These are phyloP conservation scores for Crithidia expoeki DNA, from an alignment of 208 protist species.

Conservation along the genomic window DNA sequence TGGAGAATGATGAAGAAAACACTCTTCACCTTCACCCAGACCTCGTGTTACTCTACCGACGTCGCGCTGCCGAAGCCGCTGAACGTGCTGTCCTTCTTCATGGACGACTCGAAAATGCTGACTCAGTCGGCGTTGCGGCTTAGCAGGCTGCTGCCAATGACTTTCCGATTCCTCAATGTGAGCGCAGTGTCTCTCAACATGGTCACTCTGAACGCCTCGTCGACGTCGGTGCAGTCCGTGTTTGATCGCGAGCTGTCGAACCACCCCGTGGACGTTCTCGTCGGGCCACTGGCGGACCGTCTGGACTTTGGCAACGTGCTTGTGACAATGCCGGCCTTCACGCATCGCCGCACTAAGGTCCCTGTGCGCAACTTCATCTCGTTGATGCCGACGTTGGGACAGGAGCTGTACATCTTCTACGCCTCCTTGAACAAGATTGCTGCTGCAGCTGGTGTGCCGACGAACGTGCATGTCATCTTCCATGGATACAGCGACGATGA, in stretches of 20 bases:
- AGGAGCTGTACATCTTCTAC: conserved; percentile 41
- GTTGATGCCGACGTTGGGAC: conserved; percentile 35
- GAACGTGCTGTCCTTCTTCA: no score
- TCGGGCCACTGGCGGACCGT: background rate
- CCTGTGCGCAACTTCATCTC: conserved; percentile 26
- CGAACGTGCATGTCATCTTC: conserved; percentile 7
- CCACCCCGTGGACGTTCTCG: conserved; percentile 17
- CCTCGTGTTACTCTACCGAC: conserved; percentile 2
- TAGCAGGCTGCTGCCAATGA: no score
- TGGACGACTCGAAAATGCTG: conserved; percentile 28
- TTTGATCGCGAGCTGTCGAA: conserved; percentile 11
- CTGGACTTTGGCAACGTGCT: conserved; percentile 2
- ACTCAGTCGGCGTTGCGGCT: no score
- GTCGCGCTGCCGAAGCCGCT: background rate
- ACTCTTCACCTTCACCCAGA: conserved; percentile 17
- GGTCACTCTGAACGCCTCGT: background rate
- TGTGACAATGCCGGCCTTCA: background rate
- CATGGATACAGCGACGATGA: conserved; percentile 5
- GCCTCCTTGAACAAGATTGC: background rate
- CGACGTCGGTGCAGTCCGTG: background rate
- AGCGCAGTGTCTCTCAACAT: background rate
- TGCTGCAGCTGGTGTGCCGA: background rate
- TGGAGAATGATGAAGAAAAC: conserved; percentile 29
- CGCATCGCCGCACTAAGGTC: background rate
- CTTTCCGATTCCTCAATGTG: background rate